phyloP scores from a whole-genome alignment of 2,329 filamentous ascomycete species.

The Pseudopithomyces maydicus region DNA sequence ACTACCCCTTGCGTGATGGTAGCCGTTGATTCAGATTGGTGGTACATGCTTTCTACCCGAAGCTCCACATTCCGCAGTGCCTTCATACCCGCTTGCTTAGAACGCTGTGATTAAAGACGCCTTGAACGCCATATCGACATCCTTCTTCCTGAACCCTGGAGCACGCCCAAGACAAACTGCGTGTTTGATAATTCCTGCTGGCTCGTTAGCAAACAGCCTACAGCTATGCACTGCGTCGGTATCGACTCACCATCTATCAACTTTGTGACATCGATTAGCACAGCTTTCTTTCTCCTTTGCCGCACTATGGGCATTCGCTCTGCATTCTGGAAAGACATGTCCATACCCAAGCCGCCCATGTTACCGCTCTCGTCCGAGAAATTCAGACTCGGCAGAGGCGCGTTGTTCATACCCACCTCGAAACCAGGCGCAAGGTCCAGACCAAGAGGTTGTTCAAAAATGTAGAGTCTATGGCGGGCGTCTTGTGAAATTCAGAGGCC shows the following conservation, averaged over 20 bases:
- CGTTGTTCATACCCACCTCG: conserved; percentile 20
- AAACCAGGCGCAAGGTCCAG: conserved; percentile 40
- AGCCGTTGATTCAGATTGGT: too few relatives aligned
- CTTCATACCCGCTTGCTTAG: conserved; percentile 8
- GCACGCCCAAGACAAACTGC: conserved; percentile 51
- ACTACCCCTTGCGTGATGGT: too few relatives aligned
- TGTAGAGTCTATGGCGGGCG: conserved; percentile 21
- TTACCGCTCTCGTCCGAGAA: conserved; percentile 15
- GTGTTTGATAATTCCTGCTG: conserved; percentile 41
- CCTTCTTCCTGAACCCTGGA: conserved; percentile 50
- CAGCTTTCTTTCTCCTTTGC: conserved; percentile 40
- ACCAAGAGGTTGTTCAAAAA: conserved; percentile 36
- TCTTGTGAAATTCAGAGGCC: conserved; percentile 16
- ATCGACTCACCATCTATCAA: conserved; percentile 49
- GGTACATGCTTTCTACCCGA: background rate
- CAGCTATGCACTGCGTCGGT: background rate
- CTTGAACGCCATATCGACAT: conserved; percentile 50
- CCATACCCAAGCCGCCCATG: conserved; percentile 23
- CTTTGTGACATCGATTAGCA: conserved; percentile 50
- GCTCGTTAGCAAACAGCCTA: conserved; percentile 24
- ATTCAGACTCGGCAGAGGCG: conserved; percentile 7
- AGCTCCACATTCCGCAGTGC: background rate
- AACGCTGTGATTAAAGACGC: conserved; percentile 36
- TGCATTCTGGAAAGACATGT: conserved; percentile 20
- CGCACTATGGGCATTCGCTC: conserved; percentile 22